These are phyloP conservation scores for Pseudozyma tsukubaensis DNA, from an alignment of 1,284 basidiomycete genomes.

Conservation along the genomic window DNA sequence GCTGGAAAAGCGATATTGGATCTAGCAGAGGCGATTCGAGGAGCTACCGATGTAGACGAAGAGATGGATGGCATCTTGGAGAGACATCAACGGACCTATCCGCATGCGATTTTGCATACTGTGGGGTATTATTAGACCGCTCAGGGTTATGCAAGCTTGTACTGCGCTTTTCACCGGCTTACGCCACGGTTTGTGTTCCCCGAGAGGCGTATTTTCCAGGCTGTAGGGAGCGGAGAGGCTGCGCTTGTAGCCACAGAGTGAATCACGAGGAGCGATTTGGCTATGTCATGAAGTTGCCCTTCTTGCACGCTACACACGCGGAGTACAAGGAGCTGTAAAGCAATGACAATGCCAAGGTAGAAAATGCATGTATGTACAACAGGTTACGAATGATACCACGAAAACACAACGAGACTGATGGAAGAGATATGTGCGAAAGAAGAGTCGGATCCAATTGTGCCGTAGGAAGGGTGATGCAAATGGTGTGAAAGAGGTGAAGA, in stretches of 20 bases:
- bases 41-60: slow-evolving; percentile 84
- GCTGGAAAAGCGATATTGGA: slow-evolving; percentile 96
- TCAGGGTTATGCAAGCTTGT: slow-evolving; percentile 77
- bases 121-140: slow-evolving; percentile 67
- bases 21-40: slow-evolving; percentile 91
- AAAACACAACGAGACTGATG: not conserved
- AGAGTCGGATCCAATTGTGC: not conserved
- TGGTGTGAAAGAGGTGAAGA: not conserved
- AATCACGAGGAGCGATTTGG: too few relatives aligned
- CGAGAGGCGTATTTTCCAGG: too few relatives aligned
- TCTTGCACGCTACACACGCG: too few relatives aligned
- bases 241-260: too few relatives aligned
- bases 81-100: slow-evolving; percentile 85
- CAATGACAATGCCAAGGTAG: not conserved
- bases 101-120: slow-evolving; percentile 90
- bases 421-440: not conserved
- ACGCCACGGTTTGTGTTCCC: slow-evolving; percentile 23
- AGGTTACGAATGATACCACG: slow-evolving; percentile 8
- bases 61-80: slow-evolving; percentile 89
- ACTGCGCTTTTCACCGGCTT: slow-evolving; percentile 75
- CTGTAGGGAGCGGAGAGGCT: too few relatives aligned
- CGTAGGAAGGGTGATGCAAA: not conserved
- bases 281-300: too few relatives aligned
- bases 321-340: too few relatives aligned
- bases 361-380: slow-evolving; percentile 10